Base-by-base conservation (phyloP, 1,284 basidiomycete species). In the Trametes polyzona region DNA sequence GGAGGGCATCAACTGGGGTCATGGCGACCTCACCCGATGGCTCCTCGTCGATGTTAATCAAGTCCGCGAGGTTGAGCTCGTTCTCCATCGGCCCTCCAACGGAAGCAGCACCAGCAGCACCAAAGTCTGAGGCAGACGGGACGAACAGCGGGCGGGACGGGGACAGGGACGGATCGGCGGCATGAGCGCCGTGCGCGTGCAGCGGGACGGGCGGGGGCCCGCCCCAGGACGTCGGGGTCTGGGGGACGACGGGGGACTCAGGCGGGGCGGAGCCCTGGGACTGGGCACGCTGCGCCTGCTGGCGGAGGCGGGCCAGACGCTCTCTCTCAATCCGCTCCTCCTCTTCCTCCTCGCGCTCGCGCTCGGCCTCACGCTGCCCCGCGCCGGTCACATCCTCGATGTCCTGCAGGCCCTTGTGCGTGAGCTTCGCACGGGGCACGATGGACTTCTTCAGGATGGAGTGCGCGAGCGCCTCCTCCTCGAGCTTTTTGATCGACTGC, bases 381-480 rank as follows among this genome's bases (percentile, higher is more conserved):
- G 80, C 78, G n/a, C 83, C 87, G 60, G 83, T 82, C 49, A 86
- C 74, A 71, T 87, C 86, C 71, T 94, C 93, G 65, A 95, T 92
- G 65, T 92, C 86, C 76, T 94, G 87, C 60, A 93, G 75, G 56
- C 93, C 93, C 73, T 95, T 95, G 76, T 94, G 93, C 19, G 92
- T 95, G 60, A 93, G 88, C 73, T 94, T 94, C 33, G 91, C 87
- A 65, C 88, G 87, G 57, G 92, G 92, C 24, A 83, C 80, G 4
- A 78, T 77, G 11, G 82, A 78, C 68, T 86, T 90, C 69, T 87
- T 81, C 59, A 94, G 76, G 64, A 95, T 94, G 9, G 91, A 92
- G 70, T 93, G 87, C 67, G 86, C 87, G 63, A 95, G 75, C 4
- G 90, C 83, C 73, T 91, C 90, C 67, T 90, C 81, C 70, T 92